Evolutionary conservation across 257 asterid genomes (phyloP), one percentile per base, ranked within the genome.

Genomic region (Catharanthus roseus): DNA sequence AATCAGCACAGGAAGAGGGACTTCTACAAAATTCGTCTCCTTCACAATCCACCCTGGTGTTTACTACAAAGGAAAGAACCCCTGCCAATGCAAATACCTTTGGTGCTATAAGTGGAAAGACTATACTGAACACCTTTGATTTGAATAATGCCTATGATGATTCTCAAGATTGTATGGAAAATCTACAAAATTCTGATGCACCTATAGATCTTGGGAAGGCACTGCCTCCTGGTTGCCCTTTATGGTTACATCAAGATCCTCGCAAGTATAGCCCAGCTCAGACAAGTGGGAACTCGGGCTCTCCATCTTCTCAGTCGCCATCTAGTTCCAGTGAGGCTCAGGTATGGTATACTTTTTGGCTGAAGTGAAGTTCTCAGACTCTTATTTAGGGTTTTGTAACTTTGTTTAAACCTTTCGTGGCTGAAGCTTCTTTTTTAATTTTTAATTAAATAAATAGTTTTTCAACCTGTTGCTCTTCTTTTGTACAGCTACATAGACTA

Each of bases 241-340:
- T 77, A 31, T 81, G 87, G 84, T 65, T 78, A 62, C 79, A 75
- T 70, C 86, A 80, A 74, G 92, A 82, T 78, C 82, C 90, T 73
- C 81, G 74, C 77, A 85, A 61, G 77, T 83, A 82, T 72, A 87
- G 85, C 79, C 89, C 90, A 16, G 80, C 92, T 75, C 90, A 85
- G 68, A 81, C 82, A 66, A 89, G 95, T 91, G 86, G 87, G 75
- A 86, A 85, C 81, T 84, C 96, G 15, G 91, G 89, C 76, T 91
- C 92, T 68, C 80, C 89, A 3, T 79, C 87, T 47, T 80, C 88
- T 81, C 92, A 77, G 67, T 93, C 97, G 54, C 90, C 86, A 54
- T 93, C 97, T 70, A 87, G 87, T 80, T 90, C 96, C 72, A 91
- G 93, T 78, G 96, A 93, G 78, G 84, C 88, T 31, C 96, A 90